Evolutionary conservation across 75 land plant species (phyloP).

Genomic region (Picea glauca): DNA sequence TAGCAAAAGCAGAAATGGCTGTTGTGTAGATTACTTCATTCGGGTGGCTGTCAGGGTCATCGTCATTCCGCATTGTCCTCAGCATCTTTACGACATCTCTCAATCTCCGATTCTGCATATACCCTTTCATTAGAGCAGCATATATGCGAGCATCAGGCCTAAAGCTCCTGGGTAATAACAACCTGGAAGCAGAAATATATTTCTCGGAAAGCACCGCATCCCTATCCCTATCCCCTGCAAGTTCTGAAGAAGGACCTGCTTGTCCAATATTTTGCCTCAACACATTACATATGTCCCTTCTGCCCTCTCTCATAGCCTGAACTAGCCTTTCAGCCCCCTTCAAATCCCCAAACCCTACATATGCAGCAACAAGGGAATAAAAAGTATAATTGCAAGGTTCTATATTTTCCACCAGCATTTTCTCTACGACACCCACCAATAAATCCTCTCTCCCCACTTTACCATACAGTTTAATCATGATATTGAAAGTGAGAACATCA

Average conservation of each 20-base stretch:
- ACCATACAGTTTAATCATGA: slow-evolving; percentile 44
- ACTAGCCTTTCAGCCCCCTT: slow-evolving; percentile 22
- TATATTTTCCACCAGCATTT: slow-evolving; percentile 22
- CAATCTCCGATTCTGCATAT: slow-evolving; percentile 24
- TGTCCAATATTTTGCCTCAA: background rate
- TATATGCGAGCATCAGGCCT: slow-evolving; percentile 40
- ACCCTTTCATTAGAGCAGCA: slow-evolving; percentile 47
- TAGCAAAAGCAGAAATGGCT: slow-evolving; percentile 23
- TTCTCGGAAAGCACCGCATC: background rate
- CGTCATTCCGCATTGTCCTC: slow-evolving; percentile 26
- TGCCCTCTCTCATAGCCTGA: slow-evolving; percentile 13
- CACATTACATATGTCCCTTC: slow-evolving; percentile 7
- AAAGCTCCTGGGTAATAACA: slow-evolving; percentile 9
- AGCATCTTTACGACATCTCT: slow-evolving; percentile 32
- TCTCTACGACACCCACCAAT: slow-evolving; percentile 8
- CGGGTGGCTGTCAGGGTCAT: slow-evolving; percentile 12
- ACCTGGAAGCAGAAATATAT: background rate
- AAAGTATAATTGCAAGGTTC: slow-evolving; percentile 25
- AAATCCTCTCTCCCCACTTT: slow-evolving; percentile 11
- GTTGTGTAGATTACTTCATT: slow-evolving; percentile 48
- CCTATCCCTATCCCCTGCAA: slow-evolving; percentile 4
- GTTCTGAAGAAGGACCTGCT: background rate
- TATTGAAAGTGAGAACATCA: slow-evolving; percentile 40
- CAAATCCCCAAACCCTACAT: slow-evolving; percentile 31
- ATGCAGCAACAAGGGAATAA: slow-evolving; percentile 39